Evolutionary conservation across 305 asterid species (phyloP).

Genomic region (Fraxinus platypoda): DNA sequence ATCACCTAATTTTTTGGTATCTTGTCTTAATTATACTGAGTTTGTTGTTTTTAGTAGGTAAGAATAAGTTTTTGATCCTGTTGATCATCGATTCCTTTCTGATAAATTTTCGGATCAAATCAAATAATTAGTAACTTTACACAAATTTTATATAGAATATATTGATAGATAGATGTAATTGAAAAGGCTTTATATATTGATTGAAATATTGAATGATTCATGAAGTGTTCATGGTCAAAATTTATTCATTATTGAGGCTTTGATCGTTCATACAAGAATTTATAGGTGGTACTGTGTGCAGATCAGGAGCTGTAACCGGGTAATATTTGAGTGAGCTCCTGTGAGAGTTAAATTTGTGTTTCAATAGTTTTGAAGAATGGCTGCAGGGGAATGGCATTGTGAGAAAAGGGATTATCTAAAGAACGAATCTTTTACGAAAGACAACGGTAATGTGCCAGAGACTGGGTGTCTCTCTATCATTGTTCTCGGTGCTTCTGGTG

Average conservation of each 20-base stretch:
- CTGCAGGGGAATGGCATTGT: constrained; percentile 53
- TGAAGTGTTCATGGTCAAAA: neutral
- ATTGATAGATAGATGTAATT: neutral
- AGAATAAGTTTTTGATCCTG: neutral
- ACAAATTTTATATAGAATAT: neutral
- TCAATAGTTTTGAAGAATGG: constrained; percentile 40
- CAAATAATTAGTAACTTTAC: neutral
- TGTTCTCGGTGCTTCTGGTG: constrained; percentile 98
- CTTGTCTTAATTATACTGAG: neutral
- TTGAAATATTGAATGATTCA: neutral
- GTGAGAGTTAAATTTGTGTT: neutral
- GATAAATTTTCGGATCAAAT: neutral
- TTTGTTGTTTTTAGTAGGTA: neutral
- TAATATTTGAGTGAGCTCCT: constrained; percentile 13
- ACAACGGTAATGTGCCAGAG: constrained; percentile 50
- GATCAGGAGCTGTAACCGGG: constrained; percentile 21
- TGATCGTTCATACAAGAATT: neutral
- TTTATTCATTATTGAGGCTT: neutral
- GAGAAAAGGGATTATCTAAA: constrained; percentile 53
- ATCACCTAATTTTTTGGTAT: neutral
- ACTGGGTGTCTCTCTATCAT: constrained; percentile 76
- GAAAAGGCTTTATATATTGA: neutral
- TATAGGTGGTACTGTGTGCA: constrained; percentile 11
- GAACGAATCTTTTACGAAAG: constrained; percentile 52
- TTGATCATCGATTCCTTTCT: neutral